phyloP scores from a whole-genome alignment of 2,329 filamentous ascomycete genomes.

The Colletotrichum incanum region DNA sequence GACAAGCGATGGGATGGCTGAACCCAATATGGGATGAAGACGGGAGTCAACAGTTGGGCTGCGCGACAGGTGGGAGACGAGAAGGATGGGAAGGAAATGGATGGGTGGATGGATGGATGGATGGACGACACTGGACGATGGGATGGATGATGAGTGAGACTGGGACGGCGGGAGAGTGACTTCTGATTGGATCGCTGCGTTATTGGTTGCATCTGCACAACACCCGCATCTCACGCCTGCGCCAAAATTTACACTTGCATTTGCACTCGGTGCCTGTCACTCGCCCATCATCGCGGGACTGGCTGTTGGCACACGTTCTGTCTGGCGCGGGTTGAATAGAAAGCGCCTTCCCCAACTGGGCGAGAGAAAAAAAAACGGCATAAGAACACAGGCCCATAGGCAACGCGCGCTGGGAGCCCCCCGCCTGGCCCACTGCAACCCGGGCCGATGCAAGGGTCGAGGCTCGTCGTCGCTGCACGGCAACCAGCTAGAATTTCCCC shows the following conservation, averaged over 20 bases:
- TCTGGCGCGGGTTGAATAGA: constrained; percentile 4
- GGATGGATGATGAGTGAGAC: constrained; percentile 26
- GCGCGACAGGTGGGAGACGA: constrained; percentile 11
- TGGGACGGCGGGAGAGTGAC: constrained; percentile 16
- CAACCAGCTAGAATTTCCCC: constrained; percentile 32
- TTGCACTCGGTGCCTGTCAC: constrained; percentile 13
- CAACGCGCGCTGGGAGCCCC: constrained; percentile 17
- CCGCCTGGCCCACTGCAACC: constrained; percentile 29
- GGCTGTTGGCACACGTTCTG: neutral
- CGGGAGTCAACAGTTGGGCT: constrained; percentile 19
- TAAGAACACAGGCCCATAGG: neutral
- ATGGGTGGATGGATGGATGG: constrained; percentile 21
- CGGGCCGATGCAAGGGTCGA: constrained; percentile 38
- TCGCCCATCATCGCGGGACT: constrained; percentile 21
- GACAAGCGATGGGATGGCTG: constrained; percentile 19
- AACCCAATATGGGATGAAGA: constrained; percentile 21
- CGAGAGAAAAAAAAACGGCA: neutral
- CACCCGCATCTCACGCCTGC: constrained; percentile 1
- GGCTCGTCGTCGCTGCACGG: constrained; percentile 35
- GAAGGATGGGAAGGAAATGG: constrained; percentile 18
- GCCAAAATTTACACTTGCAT: constrained; percentile 3
- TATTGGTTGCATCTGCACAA: constrained; percentile 22
- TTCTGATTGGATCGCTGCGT: constrained; percentile 33
- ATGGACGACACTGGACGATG: constrained; percentile 5
- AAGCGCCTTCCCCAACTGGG: constrained; percentile 28